Evolutionary conservation across 2,329 filamentous ascomycete species (phyloP), one percentile per base, ranked within the genome.

Genomic region (Fusarium sterilihyphosum): DNA sequence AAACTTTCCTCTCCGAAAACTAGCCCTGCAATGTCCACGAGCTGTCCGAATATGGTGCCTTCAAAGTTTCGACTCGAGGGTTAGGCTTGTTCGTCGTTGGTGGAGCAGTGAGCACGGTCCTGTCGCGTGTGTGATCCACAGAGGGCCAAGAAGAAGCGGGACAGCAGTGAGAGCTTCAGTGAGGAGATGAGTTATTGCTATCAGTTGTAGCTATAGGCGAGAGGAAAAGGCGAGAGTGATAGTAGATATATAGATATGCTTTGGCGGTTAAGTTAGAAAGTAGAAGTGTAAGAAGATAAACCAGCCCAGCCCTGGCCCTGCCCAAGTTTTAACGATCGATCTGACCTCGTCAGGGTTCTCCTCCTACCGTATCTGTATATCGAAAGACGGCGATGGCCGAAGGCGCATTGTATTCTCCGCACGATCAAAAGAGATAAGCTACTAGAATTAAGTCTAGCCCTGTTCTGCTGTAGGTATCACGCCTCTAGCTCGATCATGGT

Each of bases 381-480:
- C 69, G 69, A 74, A 66, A 70, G 69, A 65, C 60, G 70, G 73
- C 66, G 56, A 64, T 65, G 69, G 44, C 67, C 72, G 65, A 56
- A 62, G 62, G 54, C 61, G 63, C 50, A 54, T 57, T 66, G 47
- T 50, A 50, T 60, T 66, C 67, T 76, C 75, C 76, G 74, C 76
- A 75, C 66, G 64, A 70, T 73, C 61, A 66, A 71, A 59, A 69
- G 63, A 78, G 76, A 78, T 78, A 78, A 78, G 77, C 77, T 70
- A 43, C 24, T 56, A 37, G 18, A 64, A 43, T 24, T 37, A 35
- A 54, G 49, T 59, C 65, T 76, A 69, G 68, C 73, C 40, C 54
- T 67, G 47, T 64, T 70, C 65, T 75, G 61, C 59, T 70, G 69
- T 78, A 76, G 72, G 74, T 68, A 77, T 77, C 68, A 69, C 66